A percentile compares a stretch with the other conserved stretches of the same genome.
These are phyloP conservation scores for Pythium folliculosum DNA, from an alignment of 352 stramenopile species.

Conservation along the genomic window DNA sequence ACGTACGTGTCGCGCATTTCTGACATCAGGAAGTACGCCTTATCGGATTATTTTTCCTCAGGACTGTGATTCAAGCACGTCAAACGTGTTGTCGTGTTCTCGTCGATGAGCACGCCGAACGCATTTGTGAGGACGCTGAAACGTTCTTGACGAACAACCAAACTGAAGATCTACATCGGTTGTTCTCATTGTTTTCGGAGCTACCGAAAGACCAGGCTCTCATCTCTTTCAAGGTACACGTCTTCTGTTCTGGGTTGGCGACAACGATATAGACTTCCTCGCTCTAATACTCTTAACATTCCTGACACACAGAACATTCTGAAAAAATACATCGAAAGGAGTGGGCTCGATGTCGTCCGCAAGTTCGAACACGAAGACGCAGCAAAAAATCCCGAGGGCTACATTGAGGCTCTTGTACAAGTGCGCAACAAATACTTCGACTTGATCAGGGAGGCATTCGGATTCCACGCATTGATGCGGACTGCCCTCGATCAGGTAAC, in stretches of 20 bases:
- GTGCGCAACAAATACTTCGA: slow-evolving; percentile 84
- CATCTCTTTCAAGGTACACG: slow-evolving; percentile 74
- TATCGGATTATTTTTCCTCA: slow-evolving; percentile 20
- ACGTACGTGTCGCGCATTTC: slow-evolving; percentile 41
- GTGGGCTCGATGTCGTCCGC: slow-evolving; percentile 72
- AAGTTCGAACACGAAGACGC: slow-evolving; percentile 82
- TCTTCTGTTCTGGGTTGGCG: neutral
- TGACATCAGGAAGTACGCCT: neutral
- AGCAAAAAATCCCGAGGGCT: slow-evolving; percentile 79
- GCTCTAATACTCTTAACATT: neutral
- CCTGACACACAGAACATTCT: slow-evolving; percentile 65
- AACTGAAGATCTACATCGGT: slow-evolving; percentile 70
- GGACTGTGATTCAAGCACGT: slow-evolving; percentile 74
- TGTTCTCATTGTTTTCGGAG: slow-evolving; percentile 86
- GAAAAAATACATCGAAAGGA: slow-evolving; percentile 85
- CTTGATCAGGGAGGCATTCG: slow-evolving; percentile 84
- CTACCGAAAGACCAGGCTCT: slow-evolving; percentile 77
- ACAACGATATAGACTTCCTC: slow-evolving; percentile 2
- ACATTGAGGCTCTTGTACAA: slow-evolving; percentile 84
- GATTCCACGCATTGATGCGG: slow-evolving; percentile 80
- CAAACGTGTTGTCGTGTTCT: slow-evolving; percentile 81
- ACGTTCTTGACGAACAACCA: slow-evolving; percentile 79
- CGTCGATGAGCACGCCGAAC: slow-evolving; percentile 77
- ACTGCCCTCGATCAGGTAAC: slow-evolving; percentile 79
- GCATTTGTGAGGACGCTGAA: slow-evolving; percentile 80